Base-by-base conservation (phyloP, 768 basidiomycete genomes). In the Macrocybe gigantea region DNA sequence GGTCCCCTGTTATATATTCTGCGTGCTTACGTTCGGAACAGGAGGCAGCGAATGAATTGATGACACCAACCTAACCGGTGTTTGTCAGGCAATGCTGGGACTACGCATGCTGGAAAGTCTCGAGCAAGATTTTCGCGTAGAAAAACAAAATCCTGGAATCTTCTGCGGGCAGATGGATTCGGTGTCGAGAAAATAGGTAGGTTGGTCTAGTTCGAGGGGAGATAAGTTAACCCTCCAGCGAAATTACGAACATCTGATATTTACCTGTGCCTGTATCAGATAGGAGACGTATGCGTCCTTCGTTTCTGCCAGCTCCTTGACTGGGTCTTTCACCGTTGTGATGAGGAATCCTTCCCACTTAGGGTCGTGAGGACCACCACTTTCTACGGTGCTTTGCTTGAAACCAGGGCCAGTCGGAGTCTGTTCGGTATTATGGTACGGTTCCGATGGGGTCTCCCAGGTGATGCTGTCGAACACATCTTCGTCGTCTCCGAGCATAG, bases 281-380 rank as follows among this genome's bases (percentile, higher is more conserved):
- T 98, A 99, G 36, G 93, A 94, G 42, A 96, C 92, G 68, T 92
- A 97, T 52, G 90, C 86, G 61, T 99, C 95, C 71, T 96, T 97
- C 32, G 93, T 95, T 57, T 96, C 95, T 50, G 94, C 87, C 29
- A 97, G 78, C 65, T 97, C 94, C 64, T 95, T 97, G 53, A 93
- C 82, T 30, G 95, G 94, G 63, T 98, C 94, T 59, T 85, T 83
- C 54, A 98, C 93, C 40, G 73, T 71, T 22, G 86, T 88, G 44
- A 85, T 75, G 51, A 93, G 80, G 65, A 84, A 84, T 7, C 90
- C 91, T 64, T 92, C 91, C 90, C 90, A 93, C 67, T 90, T 92
- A 44, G 90, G 88, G 60, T 90, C 85, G 53, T 83, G 79, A 11
- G 90, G 87, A n/a, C 76, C 78, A 43, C 84, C 83, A 53, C 73